Evolutionary conservation across 768 basidiomycete species (phyloP), one percentile per base, ranked within the genome.

Genomic region (Leccinum rimulosum): DNA sequence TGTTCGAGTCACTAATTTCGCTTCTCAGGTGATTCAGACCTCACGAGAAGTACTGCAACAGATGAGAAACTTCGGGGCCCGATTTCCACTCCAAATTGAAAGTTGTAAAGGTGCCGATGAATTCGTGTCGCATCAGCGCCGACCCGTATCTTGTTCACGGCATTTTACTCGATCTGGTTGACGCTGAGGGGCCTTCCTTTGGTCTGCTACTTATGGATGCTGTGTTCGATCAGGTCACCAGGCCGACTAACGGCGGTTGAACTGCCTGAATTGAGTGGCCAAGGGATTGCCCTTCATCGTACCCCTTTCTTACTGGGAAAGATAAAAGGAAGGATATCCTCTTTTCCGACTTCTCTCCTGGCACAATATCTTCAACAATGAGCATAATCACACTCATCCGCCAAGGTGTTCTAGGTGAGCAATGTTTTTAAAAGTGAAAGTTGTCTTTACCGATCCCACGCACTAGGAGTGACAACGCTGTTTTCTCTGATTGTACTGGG

Each of bases 401-500:
- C 17, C 62, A 51, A 36, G 49, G 15, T 3, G 61, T 64, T 28
- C 50, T 74, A n/a, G 66, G 72, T 70, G 55, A 61, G 66, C 12
- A 50, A 22, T 36, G 9, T 50, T 22, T 22, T 22, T 22, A 22
- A 22, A 40, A 38, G 36, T 6, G 10, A 31, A n/a, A 31, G n/a
- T 30, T 14, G 25, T 49, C 48, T 27, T 51, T 43, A 33, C 61
- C 35, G 45, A 69, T 54, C 10, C 30, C 10, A 43, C 19, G 45
- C 35, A 12, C 31, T 40, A 72, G 72, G 54, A 52, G 6, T 25
- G 35, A 48, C 65, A 4, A 48, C 54, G 3, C 8, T 72, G 9
- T 71, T 75, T 53, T 66, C 74, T 5, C 0, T 76, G 33, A 66
- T 79, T 52, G 72, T 64, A 19, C 55, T 79, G 22, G 70, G 64